Percentiles rank a stretch among this genome's conserved stretches.
Conservation (phyloP, 2,329 filamentous ascomycete species). For the Paraphoma sp. region DNA sequence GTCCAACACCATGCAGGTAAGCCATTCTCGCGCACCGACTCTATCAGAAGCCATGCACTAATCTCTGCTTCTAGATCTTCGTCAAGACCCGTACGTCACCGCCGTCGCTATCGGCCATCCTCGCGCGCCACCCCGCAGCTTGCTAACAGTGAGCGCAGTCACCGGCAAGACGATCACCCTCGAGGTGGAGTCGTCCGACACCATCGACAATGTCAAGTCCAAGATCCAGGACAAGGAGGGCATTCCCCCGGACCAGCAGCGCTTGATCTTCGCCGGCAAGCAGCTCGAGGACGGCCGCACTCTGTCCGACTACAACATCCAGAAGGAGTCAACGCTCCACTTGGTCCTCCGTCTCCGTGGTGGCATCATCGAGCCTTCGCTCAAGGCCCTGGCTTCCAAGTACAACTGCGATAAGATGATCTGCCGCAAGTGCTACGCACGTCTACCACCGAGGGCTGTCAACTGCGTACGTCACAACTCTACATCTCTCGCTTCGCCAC, state of each 20-base stretch:
- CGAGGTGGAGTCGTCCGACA: constrained; percentile 87
- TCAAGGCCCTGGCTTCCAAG: constrained; percentile 98
- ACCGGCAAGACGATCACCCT: constrained; percentile 99
- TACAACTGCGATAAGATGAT: constrained; percentile 99
- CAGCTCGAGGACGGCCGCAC: constrained; percentile 98
- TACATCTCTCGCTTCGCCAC: not conserved
- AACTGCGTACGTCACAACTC: constrained; percentile 71
- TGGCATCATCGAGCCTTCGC: constrained; percentile 96
- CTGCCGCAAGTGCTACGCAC: constrained; percentile 99
- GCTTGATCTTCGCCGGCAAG: constrained; percentile 98
- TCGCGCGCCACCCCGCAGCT: not conserved
- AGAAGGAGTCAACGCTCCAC: constrained; percentile 99
- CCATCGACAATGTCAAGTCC: constrained; percentile 99
- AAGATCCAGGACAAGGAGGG: constrained; percentile 99
- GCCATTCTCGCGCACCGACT: too few species aligned
- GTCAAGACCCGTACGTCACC: constrained; percentile 72
- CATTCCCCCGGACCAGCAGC: constrained; percentile 97
- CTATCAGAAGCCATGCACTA: not conserved
- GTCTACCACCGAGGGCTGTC: constrained; percentile 96
- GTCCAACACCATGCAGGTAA: too few species aligned
- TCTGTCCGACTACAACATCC: constrained; percentile 98
- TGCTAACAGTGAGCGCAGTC: constrained; percentile 28
- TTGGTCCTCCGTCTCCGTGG: constrained; percentile 98
- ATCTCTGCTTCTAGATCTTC: not conserved
- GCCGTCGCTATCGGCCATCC: not conserved